Conservation (phyloP, 106 monocot genomes). For the Dioscorea dumetorum region DNA sequence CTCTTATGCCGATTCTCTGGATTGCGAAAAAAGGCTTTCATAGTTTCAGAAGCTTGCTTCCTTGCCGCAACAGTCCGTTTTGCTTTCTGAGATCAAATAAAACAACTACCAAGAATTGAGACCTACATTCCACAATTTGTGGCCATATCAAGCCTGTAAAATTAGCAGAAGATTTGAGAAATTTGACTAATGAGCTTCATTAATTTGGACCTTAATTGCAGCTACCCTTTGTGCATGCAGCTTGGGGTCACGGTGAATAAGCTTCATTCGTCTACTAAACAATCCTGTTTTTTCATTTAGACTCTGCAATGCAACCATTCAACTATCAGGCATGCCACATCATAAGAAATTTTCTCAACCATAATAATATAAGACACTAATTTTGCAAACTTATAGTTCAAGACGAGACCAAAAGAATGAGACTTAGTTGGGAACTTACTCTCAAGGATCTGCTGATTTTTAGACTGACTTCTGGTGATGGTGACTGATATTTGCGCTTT, state of each 20-base stretch:
- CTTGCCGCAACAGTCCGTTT: constrained; percentile 75
- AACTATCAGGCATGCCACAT: constrained; percentile 1
- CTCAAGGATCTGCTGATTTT: constrained; percentile 92
- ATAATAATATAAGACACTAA: too few relatives aligned
- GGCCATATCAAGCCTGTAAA: background rate
- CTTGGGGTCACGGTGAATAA: constrained; percentile 77
- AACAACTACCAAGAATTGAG: background rate
- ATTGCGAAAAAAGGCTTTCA: constrained; percentile 71
- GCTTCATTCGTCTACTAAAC: constrained; percentile 90
- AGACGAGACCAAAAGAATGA: background rate
- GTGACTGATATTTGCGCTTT: constrained; percentile 72
- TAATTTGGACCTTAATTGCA: constrained; percentile 70
- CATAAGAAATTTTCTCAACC: too few relatives aligned
- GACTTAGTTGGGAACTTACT: constrained; percentile 38
- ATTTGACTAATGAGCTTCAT: background rate
- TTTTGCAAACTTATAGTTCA: too few relatives aligned
- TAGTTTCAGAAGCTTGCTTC: constrained; percentile 62
- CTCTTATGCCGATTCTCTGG: constrained; percentile 88
- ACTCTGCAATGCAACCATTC: constrained; percentile 73
- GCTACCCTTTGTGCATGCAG: constrained; percentile 81
- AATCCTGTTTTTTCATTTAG: constrained; percentile 97
- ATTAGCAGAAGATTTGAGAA: background rate
- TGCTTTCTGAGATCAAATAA: constrained; percentile 39
- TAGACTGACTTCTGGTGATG: constrained; percentile 77
- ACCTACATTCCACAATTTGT: background rate